These are phyloP conservation scores for Metschnikowia koreensis DNA, from an alignment of 805 yeast species.

Conservation along the genomic window DNA sequence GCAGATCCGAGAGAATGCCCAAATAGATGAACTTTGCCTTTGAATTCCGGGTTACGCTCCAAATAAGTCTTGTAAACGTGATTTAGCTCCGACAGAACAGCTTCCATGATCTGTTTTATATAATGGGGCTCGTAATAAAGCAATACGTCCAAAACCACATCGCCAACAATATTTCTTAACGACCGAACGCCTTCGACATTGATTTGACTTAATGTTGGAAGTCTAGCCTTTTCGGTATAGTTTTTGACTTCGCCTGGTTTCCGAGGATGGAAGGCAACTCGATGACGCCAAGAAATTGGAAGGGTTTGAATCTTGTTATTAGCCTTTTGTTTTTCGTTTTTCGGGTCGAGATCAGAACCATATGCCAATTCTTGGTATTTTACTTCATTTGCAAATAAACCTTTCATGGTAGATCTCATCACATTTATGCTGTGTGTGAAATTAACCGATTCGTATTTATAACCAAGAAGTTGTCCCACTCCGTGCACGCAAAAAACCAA, in stretches of 20 bases:
- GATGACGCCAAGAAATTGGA: conserved; percentile 91
- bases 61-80: conserved; percentile 55
- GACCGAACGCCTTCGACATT: conserved; percentile 78
- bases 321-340: conserved; percentile 10
- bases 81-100: conserved; percentile 66
- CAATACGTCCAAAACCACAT: conserved; percentile 80
- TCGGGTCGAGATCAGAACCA: conserved; percentile 19
- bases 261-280: conserved; percentile 58
- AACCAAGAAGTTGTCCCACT: conserved; percentile 85
- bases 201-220: conserved; percentile 68
- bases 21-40: conserved; percentile 77
- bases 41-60: conserved; percentile 64
- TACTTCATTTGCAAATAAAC: conserved; percentile 40
- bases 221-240: conserved; percentile 37
- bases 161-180: conserved; percentile 76
- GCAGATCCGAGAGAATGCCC: conserved; percentile 95
- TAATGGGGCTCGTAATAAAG: conserved; percentile 71
- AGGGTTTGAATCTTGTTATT: conserved; percentile 75
- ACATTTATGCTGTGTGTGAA: conserved; percentile 81
- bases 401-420: conserved; percentile 57
- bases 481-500: conserved; percentile 91
- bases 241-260: conserved; percentile 36
- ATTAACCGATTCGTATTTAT: conserved; percentile 74
- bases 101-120: conserved; percentile 56
- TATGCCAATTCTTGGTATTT: conserved; percentile 37